Base-by-base conservation (phyloP, 768 basidiomycete genomes). In the Tricholoma sp. region DNA sequence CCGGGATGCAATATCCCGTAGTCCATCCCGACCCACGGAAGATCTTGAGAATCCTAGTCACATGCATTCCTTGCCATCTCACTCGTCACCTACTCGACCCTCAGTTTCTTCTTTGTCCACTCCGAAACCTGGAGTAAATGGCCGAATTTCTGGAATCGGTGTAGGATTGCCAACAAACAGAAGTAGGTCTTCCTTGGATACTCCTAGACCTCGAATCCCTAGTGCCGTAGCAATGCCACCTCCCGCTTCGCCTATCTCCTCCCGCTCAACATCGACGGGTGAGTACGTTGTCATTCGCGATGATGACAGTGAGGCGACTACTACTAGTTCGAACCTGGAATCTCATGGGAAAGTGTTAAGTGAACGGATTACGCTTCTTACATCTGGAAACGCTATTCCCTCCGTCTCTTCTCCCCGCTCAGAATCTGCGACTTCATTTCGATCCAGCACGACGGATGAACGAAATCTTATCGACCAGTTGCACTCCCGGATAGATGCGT, bases 211-310 rank as follows among this genome's bases (percentile, higher is more conserved):
- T 12, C 78, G 89, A 51, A 66, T 89, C 57, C 86, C 89, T 31
- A 89, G 88, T 62, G 76, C 80, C n/a, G 69, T 88, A 28, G 84
- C 88, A 6, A 91, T 92, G 90, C 90, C 89, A 2, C 90, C 89
- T 2, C 89, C 89, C 15, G 74, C 85, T 0, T 88, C 88, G 11
- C 89, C 89, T 6, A 65, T 75, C 45, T 65, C 69, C 15, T 66
- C 74, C 15, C 72, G 73, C 31, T 72, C 75, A 2, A 68, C 72
- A 20, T 78, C 76, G 17, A 61, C 75, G 39, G 72, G 70, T 51
- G 76, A 76, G 29, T 57, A 55, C 32, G 50, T 50, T 6, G 33
- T 47, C 7, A 18, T 32, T 37, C 58, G 57, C 13, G 53, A 45
- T 31, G 20, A n/a, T 31, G 47, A 49, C 10, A 15, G 31, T 49